Percentiles rank a stretch among this genome's conserved stretches.
Evolutionary conservation across 768 basidiomycete species (phyloP).

Genomic region (Chalciporus chontae): DNA sequence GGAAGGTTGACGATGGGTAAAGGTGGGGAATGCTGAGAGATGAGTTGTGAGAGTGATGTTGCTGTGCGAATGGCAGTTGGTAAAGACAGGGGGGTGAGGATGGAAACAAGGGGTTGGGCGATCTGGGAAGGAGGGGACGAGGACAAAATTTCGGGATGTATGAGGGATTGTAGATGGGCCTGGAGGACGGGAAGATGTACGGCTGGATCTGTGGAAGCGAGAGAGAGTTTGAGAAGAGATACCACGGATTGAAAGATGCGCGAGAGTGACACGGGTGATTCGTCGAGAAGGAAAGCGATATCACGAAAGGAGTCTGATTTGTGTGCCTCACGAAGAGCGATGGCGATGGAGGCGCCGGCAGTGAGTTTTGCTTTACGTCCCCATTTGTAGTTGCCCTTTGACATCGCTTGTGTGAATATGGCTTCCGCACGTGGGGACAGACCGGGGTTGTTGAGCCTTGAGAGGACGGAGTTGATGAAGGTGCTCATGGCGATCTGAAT

Average conservation of each 20-base stretch:
- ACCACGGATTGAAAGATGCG: conserved; percentile 53
- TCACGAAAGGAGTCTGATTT: conserved; percentile 66
- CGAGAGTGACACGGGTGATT: conserved; percentile 47
- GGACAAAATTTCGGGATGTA: conserved; percentile 30
- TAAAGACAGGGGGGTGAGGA: conserved; percentile 39
- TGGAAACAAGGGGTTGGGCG: conserved; percentile 32
- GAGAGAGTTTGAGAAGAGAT: conserved; percentile 49
- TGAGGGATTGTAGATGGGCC: conserved; percentile 42
- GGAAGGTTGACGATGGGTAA: conserved; percentile 40
- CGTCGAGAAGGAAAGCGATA: conserved; percentile 64
- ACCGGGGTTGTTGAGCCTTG: conserved; percentile 56
- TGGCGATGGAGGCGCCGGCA: conserved; percentile 65
- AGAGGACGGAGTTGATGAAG: conserved; percentile 59
- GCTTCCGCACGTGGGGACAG: conserved; percentile 61
- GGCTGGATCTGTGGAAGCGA: conserved; percentile 54
- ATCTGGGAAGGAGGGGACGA: conserved; percentile 27
- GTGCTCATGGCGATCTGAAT: conserved; percentile 57
- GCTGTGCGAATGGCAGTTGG: conserved; percentile 38
- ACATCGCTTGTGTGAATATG: conserved; percentile 69
- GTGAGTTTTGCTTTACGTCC: conserved; percentile 67
- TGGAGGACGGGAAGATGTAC: conserved; percentile 57
- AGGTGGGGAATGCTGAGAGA: conserved; percentile 36
- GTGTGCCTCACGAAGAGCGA: conserved; percentile 68
- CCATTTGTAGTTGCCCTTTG: conserved; percentile 60
- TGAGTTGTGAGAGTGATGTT: conserved; percentile 45